A percentile compares a stretch with the other conserved stretches of the same genome.
Evolutionary conservation across 2,329 filamentous ascomycete species (phyloP).

Genomic region (Cordyceps fumosorosea): DNA sequence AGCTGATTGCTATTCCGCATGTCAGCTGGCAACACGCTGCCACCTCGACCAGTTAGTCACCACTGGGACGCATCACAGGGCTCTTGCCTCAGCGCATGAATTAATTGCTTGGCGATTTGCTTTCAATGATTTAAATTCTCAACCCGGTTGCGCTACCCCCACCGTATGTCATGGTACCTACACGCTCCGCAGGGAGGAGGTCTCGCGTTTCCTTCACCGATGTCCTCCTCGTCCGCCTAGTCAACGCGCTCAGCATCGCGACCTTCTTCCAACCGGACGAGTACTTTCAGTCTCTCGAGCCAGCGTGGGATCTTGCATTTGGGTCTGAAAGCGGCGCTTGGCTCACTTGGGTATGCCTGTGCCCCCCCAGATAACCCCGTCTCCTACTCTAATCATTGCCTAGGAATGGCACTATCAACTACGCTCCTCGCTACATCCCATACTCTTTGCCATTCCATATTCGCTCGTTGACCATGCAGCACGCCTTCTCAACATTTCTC

Average conservation of each 20-base stretch:
- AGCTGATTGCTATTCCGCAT: neutral
- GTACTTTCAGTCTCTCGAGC: slow-evolving; percentile 92
- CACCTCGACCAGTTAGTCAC: neutral
- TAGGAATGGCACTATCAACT: slow-evolving; percentile 91
- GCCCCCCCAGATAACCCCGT: neutral
- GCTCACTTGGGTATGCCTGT: slow-evolving; percentile 79
- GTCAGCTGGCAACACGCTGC: neutral
- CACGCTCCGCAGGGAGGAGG: neutral
- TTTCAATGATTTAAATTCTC: neutral
- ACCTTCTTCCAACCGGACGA: slow-evolving; percentile 99
- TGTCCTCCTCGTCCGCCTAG: slow-evolving; percentile 63
- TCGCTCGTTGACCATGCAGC: slow-evolving; percentile 52
- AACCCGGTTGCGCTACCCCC: neutral
- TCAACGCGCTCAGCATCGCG: slow-evolving; percentile 69
- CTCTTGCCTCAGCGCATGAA: neutral
- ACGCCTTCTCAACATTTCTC: slow-evolving; percentile 41
- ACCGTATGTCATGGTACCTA: neutral
- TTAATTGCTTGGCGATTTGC: neutral
- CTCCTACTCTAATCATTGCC: slow-evolving; percentile 14
- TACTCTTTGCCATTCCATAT: slow-evolving; percentile 75
- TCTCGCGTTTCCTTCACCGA: slow-evolving; percentile 23
- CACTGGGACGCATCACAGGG: neutral
- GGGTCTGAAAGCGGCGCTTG: slow-evolving; percentile 72
- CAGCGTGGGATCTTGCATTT: slow-evolving; percentile 86
- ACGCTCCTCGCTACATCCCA: slow-evolving; percentile 86